Conservation (phyloP, 768 basidiomycete genomes). For the Rhodotorula kratochvilovae region DNA sequence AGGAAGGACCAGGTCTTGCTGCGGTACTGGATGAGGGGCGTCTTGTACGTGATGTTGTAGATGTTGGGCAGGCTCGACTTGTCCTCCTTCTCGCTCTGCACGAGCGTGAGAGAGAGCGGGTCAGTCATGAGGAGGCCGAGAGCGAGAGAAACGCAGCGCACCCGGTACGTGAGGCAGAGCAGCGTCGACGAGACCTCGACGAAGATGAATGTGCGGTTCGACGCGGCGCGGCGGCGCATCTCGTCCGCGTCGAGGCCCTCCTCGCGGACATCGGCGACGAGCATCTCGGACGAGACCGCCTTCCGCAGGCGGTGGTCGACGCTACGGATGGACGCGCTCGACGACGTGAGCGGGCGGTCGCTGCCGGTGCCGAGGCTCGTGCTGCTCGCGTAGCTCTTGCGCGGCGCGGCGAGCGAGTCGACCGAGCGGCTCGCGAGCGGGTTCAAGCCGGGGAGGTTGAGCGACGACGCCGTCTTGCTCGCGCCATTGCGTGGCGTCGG, state of each 20-base stretch:
- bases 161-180: conserved; percentile 39
- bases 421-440: conserved; percentile 41
- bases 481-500: neutral
- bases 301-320: conserved; percentile 21
- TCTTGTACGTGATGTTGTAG: conserved; percentile 79
- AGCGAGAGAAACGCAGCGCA: conserved; percentile 18
- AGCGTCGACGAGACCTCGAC: conserved; percentile 58
- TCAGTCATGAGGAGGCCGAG: neutral
- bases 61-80: conserved; percentile 48
- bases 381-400: neutral
- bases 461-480: neutral
- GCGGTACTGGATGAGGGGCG: conserved; percentile 72
- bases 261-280: conserved; percentile 14
- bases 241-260: conserved; percentile 46
- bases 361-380: conserved; percentile 1
- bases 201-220: conserved; percentile 71
- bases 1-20: conserved; percentile 53
- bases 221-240: conserved; percentile 62
- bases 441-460: conserved; percentile 1
- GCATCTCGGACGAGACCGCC: conserved; percentile 25
- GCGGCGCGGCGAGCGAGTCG: conserved; percentile 26
- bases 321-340: conserved; percentile 19
- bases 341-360: conserved; percentile 6
- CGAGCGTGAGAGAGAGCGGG: neutral
- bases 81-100: conserved; percentile 41